Evolutionary conservation across 345 rosid genomes (phyloP).

Genomic region (Heritiera littoralis): DNA sequence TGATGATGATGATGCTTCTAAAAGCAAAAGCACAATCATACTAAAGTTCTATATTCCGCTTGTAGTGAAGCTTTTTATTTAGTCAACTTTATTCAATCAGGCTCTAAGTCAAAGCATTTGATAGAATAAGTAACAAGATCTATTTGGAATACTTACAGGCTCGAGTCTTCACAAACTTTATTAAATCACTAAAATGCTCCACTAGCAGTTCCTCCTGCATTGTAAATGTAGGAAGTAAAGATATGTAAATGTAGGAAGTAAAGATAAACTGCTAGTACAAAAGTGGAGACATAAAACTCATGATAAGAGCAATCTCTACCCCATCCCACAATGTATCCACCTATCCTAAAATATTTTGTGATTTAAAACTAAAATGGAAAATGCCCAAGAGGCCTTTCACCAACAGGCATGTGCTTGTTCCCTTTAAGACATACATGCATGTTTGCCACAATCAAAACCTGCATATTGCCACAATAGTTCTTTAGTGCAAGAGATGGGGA

Average conservation of each 20-base stretch:
- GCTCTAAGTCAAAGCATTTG: neutral
- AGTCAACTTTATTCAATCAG: neutral
- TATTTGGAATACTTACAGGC: constrained; percentile 62
- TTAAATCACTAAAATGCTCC: constrained; percentile 90
- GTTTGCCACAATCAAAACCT: neutral
- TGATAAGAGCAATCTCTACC: neutral
- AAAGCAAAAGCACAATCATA: neutral
- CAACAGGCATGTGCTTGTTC: neutral
- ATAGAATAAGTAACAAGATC: neutral
- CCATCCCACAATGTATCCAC: neutral
- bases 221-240: neutral
- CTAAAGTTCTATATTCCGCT: neutral
- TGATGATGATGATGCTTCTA: neutral
- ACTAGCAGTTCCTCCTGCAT: constrained; percentile 86
- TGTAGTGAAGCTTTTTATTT: neutral
- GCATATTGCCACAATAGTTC: constrained; percentile 5
- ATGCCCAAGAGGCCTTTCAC: neutral
- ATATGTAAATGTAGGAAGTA: neutral
- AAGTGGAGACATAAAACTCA: neutral
- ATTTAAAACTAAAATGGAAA: neutral
- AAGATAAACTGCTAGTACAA: neutral
- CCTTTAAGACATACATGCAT: neutral
- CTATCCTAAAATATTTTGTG: neutral
- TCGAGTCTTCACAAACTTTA: constrained; percentile 85
- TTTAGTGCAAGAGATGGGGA: neutral